Conservation (phyloP, 352 stramenopile genomes). For the Globisporangium megalacanthum region DNA sequence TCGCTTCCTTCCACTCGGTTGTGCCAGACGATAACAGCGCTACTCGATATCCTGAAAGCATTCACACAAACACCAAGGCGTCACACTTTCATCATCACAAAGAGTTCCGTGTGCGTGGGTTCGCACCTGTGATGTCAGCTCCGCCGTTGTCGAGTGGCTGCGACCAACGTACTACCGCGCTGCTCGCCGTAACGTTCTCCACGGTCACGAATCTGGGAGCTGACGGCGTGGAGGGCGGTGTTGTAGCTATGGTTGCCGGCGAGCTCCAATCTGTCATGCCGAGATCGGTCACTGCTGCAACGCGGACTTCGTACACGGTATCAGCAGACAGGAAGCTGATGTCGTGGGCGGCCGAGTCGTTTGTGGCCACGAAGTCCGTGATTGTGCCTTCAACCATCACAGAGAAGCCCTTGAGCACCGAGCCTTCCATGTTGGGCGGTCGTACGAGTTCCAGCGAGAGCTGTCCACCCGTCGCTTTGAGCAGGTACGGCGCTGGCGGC, state of each 20-base stretch:
- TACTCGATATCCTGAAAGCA: constrained; percentile 19
- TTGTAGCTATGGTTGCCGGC: constrained; percentile 18
- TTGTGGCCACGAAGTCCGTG: constrained; percentile 15
- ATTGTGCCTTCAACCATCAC: constrained; percentile 24
- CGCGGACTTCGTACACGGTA: constrained; percentile 25
- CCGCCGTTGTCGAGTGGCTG: constrained; percentile 40
- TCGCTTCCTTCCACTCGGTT: constrained; percentile 8
- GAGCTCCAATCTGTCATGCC: constrained; percentile 34
- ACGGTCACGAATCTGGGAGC: constrained; percentile 17
- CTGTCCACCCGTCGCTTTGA: constrained; percentile 41
- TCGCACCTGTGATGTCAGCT: constrained; percentile 30
- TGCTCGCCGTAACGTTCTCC: constrained; percentile 29
- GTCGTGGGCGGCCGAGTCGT: constrained; percentile 17
- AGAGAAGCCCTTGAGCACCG: constrained; percentile 35
- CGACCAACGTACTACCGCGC: constrained; percentile 28
- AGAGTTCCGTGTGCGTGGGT: neutral
- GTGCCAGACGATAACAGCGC: constrained; percentile 15
- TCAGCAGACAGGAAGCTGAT: constrained; percentile 25
- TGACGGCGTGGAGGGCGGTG: constrained; percentile 23
- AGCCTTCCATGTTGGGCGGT: constrained; percentile 46
- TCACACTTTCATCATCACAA: neutral
- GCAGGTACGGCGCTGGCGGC: constrained; percentile 40
- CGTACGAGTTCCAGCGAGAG: constrained; percentile 40
- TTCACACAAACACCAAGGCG: neutral
- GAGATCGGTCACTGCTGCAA: constrained; percentile 33